phyloP scores from a whole-genome alignment of 2,329 filamentous ascomycete genomes.

The Bipolaris zeicola region DNA sequence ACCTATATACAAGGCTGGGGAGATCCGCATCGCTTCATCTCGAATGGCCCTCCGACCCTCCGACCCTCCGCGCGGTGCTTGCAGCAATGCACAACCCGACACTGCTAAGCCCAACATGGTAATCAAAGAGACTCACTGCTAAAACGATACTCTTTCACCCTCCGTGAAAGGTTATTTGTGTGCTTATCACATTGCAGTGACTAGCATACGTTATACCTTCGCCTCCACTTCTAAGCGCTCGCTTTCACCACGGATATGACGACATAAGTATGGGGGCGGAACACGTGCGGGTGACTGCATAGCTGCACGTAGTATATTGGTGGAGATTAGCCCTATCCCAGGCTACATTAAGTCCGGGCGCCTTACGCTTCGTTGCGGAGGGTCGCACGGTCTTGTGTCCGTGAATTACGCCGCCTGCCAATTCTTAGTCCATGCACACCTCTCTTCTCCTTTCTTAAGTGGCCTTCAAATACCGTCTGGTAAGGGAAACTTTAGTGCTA shows the following conservation, averaged over 20 bases:
- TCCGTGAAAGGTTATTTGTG: no score
- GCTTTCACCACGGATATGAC: background rate
- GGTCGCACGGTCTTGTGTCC: background rate
- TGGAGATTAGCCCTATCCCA: no score
- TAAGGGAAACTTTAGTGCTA: background rate
- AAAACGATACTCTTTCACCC: no score
- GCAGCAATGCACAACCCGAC: no score
- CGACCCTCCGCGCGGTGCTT: conserved; percentile 7
- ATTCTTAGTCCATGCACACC: background rate
- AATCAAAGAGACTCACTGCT: no score
- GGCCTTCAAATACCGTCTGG: background rate
- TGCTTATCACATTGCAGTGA: background rate
- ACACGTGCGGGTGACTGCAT: no score
- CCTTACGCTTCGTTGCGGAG: conserved; percentile 3
- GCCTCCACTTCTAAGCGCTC: no score
- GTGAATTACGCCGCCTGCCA: background rate
- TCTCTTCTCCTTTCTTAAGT: background rate
- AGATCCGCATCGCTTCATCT: background rate
- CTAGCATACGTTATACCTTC: background rate
- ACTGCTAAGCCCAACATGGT: background rate
- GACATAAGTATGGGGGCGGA: no score
- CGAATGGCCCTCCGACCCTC: background rate
- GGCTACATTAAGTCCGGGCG: background rate
- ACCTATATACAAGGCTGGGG: background rate
- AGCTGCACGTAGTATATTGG: no score